Evolutionary conservation across 164 flowering plant genomes (phyloP), one percentile per base, ranked within the genome.

Genomic region (Magnolia sinica): DNA sequence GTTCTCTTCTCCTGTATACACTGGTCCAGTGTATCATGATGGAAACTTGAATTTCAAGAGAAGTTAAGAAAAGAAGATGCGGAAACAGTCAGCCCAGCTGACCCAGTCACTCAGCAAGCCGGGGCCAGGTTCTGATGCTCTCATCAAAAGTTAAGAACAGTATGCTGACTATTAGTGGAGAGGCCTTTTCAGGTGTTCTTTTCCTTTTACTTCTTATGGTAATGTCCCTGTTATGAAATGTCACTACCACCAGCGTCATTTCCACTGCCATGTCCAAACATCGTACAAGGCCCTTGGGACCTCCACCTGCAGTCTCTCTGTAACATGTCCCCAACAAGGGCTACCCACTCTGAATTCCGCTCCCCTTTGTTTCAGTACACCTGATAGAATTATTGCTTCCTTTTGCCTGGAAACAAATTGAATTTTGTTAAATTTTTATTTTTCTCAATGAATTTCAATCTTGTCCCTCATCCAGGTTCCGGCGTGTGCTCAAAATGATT

Each of bases 401-500:
- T 55, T 55, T 55, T 55, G 11, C 2, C 61, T 11, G 61, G 18
- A 55, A 55, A 55, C 13, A 55, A 11, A 55, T 11, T 55, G 61
- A 55, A 55, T 11, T 11, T 55, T 5, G 7, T 55, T 55, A 11
- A 6, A 13, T 37, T 13, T 51, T 50, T 76, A n/a, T 68, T 24
- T 64, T 51, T 10, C 55, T 49, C 64, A 77, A 58, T 50, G 20
- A 11, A 19, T 50, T 67, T 73, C 22, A 49, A 31, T 8, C 19
- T 72, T 63, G 18, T 55, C 73, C 1, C 63, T 51, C 45, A 45
- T 73, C 22, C 83, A 95, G 97, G 98, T 95, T 66, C 92, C 96
- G 6, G 97, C 95, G 89, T 6, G 95, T 80, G 75, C 88, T 88
- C n/a, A 90, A 91, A 77, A 92, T 92, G 98, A 92, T 96, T 31